Percentiles rank a stretch among this genome's conserved stretches.
phyloP scores from a whole-genome alignment of 2,329 filamentous ascomycete species.

The Penicillium sp. region DNA sequence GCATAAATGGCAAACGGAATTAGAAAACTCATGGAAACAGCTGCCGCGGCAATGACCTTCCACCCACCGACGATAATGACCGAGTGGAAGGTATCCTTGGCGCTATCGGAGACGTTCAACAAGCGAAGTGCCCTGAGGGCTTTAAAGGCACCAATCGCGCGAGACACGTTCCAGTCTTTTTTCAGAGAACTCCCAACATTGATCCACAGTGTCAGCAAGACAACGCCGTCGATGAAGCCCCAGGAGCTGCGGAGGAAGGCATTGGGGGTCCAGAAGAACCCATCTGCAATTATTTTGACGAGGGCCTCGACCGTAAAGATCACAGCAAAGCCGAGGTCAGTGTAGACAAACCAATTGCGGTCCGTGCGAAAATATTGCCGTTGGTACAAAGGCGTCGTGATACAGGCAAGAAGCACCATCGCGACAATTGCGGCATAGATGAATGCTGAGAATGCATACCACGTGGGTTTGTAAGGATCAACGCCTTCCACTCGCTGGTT shows the following conservation, averaged over 20 bases:
- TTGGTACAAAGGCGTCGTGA: slow-evolving; percentile 92
- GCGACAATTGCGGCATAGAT: slow-evolving; percentile 91
- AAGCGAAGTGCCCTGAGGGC: slow-evolving; percentile 83
- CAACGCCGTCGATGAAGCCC: slow-evolving; percentile 91
- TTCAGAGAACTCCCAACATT: slow-evolving; percentile 79
- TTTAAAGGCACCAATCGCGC: slow-evolving; percentile 94
- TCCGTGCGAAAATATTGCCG: slow-evolving; percentile 70
- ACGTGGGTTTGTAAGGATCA: slow-evolving; percentile 78
- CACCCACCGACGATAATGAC: slow-evolving; percentile 89
- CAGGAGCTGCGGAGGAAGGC: slow-evolving; percentile 94
- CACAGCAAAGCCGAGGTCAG: slow-evolving; percentile 80
- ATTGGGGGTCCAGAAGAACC: slow-evolving; percentile 93
- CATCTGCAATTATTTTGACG: slow-evolving; percentile 93
- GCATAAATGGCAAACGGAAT: slow-evolving; percentile 97
- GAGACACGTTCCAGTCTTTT: slow-evolving; percentile 76
- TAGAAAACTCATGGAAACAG: slow-evolving; percentile 87
- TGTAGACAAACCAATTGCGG: slow-evolving; percentile 91
- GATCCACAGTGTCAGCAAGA: slow-evolving; percentile 89
- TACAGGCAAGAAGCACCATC: slow-evolving; percentile 94
- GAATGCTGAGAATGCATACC: slow-evolving; percentile 90
- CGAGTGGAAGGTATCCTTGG: slow-evolving; percentile 92
- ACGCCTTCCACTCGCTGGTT: slow-evolving; percentile 81
- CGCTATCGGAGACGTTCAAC: slow-evolving; percentile 93
- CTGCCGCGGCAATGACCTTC: slow-evolving; percentile 87
- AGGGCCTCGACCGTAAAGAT: slow-evolving; percentile 79